Evolutionary conservation across 2,329 filamentous ascomycete species (phyloP), one percentile per base, ranked within the genome.

Genomic region (Leptographium lundbergii): DNA sequence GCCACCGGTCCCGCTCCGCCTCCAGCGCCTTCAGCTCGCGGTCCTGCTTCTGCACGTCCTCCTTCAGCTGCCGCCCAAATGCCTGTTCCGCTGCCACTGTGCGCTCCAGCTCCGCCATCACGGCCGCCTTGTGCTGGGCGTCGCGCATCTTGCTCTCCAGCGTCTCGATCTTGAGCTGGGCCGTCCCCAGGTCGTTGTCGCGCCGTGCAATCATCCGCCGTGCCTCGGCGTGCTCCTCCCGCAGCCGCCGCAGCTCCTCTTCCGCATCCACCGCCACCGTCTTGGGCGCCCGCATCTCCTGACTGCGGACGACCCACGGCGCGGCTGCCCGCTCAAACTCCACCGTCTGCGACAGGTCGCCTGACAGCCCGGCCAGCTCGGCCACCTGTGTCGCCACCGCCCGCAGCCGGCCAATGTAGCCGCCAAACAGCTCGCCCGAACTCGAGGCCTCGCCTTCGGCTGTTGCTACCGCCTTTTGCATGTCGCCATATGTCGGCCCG

Each of bases 111-210:
- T 84, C 82, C 24, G 76, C 75, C 64, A 90, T 88, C 57, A 79
- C 80, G 56, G 84, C 82, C 17, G 88, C 83, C 72, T 92, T 91
- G 69, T 87, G 84, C 63, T 85, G 84, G 6, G 89, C 88, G 67
- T 95, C 91, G 60, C 86, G 84, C 85, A 94, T 91, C 60, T 89
- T 81, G 9, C 89, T 88, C 70, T 95, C 89, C 45, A 97, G 83
- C 48, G 94, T 89, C 72, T 96, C 92, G 65, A 96, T 95, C 71
- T 94, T 91, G 65, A 96, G 87, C n/a, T 86, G 82, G 27, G 89
- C 81, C 60, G 95, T 92, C 70, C 95, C 91, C 57, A 95, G 82
- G 42, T 86, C 85, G 69, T 91, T 88, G 64, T 96, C 89, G 62
- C 86, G 85, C 63, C 86, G 80, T 1, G 86, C 84, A 60, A 90